Base-by-base conservation (phyloP, 495 filamentous ascomycete species). In the Lasiosphaeriaceae sp. region DNA sequence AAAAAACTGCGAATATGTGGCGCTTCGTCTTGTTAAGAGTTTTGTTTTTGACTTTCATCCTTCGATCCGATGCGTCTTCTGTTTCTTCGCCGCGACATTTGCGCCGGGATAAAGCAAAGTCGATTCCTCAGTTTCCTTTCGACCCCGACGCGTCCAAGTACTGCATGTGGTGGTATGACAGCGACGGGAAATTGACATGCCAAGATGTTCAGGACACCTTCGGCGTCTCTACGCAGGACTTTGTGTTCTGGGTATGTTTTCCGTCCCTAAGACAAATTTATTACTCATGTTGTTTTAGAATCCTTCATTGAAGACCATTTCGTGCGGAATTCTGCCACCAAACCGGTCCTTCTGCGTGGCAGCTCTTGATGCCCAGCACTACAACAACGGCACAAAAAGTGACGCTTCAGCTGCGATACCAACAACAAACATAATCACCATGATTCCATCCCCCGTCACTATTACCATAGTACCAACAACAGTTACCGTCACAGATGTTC, bases 151-250 rank as follows among this genome's bases (percentile, higher is more conserved):
- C 58, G 19, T 48, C 54, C 11, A 56, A 54, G 44, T 50, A 12
- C 31, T 61, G 58, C 49, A 17, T 24, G 1, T 61, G 58, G 58
- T 61, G 58, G 58, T 41, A 56, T n/a, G 58, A 61, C 45, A 61
- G 31, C 26, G 58, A 61, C 23, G 58, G 54, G 2, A 48, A 49
- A 11, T 58, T 49, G 56, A 54, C 56, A 12, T 58, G 56, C 22
- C 19, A 24, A 11, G 17, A 39, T 9, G 19, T 58, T 12, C 29
- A 48, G 29, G 26, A 39, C 11, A 17, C 14, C 2, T 58, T 46
- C 21, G 56, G 45, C 11, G 41, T 58, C 7, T 47, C 56, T 2
- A 37, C 48, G 44, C 43, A 26, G 0, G 56, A 58, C 35, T 58
- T 58, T 31, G 35, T 46, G 17, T 22, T 37, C 51, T 57, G 55